Evolutionary conservation across 441 rosid genomes (phyloP).

Genomic region (Raphanus hybrid): DNA sequence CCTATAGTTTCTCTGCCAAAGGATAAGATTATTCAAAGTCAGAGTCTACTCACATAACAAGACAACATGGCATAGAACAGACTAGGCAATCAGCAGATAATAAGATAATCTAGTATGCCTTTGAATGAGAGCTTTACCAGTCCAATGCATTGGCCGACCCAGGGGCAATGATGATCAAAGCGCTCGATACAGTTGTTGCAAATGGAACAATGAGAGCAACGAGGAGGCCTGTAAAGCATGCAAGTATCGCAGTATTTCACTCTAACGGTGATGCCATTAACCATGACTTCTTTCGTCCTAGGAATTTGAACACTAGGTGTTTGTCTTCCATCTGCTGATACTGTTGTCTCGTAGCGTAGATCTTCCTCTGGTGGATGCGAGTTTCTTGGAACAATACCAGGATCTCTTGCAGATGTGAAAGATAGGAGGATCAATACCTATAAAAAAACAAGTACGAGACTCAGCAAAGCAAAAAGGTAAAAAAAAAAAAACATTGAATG

Average conservation of each 20-base stretch:
- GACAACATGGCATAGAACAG: no score
- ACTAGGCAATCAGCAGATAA: no score
- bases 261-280: background rate
- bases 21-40: background rate
- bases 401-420: slow-evolving; percentile 2
- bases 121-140: background rate
- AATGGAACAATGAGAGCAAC: slow-evolving; percentile 8
- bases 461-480: background rate
- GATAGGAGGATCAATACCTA: background rate
- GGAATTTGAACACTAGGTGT: slow-evolving; percentile 1
- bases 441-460: background rate
- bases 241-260: background rate
- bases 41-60: no score
- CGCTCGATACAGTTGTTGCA: slow-evolving; percentile 12
- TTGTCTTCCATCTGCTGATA: background rate
- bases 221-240: slow-evolving; percentile 13
- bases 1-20: slow-evolving; percentile 10
- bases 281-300: background rate
- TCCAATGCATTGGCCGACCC: slow-evolving; percentile 8
- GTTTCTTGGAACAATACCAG: background rate
- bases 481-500: background rate
- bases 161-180: slow-evolving; percentile 2
- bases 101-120: no score
- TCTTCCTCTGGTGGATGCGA: slow-evolving; percentile 9
- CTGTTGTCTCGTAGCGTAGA: slow-evolving; percentile 9